Base-by-base conservation (phyloP, 2,329 filamentous ascomycete species). In the Hypoxylon sp. region DNA sequence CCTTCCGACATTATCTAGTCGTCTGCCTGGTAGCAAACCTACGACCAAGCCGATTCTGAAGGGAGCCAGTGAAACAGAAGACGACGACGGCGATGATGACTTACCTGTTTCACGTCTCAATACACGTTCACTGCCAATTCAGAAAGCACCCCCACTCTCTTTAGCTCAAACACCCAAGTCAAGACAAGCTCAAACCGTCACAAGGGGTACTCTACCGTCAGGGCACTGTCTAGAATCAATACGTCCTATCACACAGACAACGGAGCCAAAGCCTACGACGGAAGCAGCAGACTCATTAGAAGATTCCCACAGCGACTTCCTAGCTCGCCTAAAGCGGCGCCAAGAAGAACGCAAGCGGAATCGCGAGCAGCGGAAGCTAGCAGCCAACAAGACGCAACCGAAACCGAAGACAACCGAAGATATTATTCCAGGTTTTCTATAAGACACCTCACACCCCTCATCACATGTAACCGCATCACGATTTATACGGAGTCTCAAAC, bases 401-500 rank as follows among this genome's bases (percentile, higher is more conserved):
- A 55, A 56, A 9, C 16, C 61, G 6, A 40, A 54, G 12, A 32
- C 65, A 56, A 44, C 56, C 2, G 57, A 60, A n/a, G 67, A 74
- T 51, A 70, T 72, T 49, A 69, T 74, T 56, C 73, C 72, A 11
- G 68, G 67, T 14, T 74, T 75, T 56, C 50, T 74, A 44, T 74
- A 61, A 69, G 50, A 64, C 26, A 56, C n/a, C 45, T 5, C 26
- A 48, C 32, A 36, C 11, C n/a, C 3, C n/a, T n/a, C 4, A 18
- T 26, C 3, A 46, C 18, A 36, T 4, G 9, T n/a, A 24, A 4
- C 9, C 28, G 26, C 30, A 61, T 26, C 59, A 54, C 68, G 52
- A 11, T 20, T 24, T n/a, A 24, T 83, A 87, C 0, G 87, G 86
- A 1, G 89, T 96, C 83, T 96, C 90, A 70, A 82, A 92, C 0